Evolutionary conservation across 805 yeast genomes (phyloP).

Genomic region (Candida railenensis): DNA sequence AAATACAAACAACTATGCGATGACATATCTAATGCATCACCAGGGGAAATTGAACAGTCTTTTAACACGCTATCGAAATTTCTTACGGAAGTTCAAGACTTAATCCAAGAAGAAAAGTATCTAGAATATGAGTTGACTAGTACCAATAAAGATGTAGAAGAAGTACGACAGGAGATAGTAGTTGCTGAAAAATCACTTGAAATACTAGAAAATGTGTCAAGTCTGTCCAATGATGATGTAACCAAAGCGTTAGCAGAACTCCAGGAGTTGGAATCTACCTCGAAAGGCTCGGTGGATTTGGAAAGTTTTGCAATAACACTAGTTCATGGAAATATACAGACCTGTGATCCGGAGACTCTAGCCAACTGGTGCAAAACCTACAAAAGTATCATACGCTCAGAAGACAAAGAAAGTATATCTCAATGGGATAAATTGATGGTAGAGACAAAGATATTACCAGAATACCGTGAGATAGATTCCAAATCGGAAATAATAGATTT

Average conservation of each 20-base stretch:
- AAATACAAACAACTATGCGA: constrained; percentile 35
- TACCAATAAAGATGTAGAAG: not conserved
- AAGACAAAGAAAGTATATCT: not conserved
- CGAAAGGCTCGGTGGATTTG: not conserved
- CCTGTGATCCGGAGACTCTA: not conserved
- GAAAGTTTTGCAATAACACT: not conserved
- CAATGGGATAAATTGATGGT: not conserved
- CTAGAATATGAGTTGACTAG: not conserved
- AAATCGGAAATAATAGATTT: not conserved
- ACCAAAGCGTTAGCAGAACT: not conserved
- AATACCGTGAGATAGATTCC: not conserved
- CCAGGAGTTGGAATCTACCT: not conserved
- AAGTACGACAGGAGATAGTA: not conserved
- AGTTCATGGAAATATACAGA: not conserved
- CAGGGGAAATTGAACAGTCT: not conserved
- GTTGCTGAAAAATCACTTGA: not conserved
- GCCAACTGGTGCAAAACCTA: not conserved
- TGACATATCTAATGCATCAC: constrained; percentile 4
- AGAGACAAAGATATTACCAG: not conserved
- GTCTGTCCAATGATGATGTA: not conserved
- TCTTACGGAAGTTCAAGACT: not conserved
- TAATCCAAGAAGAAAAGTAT: not conserved
- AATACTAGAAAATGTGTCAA: not conserved
- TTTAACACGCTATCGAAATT: not conserved
- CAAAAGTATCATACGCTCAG: not conserved